These are phyloP conservation scores for Hymenoscyphus salicellus DNA, from an alignment of 2,329 filamentous ascomycete species.

Conservation along the genomic window DNA sequence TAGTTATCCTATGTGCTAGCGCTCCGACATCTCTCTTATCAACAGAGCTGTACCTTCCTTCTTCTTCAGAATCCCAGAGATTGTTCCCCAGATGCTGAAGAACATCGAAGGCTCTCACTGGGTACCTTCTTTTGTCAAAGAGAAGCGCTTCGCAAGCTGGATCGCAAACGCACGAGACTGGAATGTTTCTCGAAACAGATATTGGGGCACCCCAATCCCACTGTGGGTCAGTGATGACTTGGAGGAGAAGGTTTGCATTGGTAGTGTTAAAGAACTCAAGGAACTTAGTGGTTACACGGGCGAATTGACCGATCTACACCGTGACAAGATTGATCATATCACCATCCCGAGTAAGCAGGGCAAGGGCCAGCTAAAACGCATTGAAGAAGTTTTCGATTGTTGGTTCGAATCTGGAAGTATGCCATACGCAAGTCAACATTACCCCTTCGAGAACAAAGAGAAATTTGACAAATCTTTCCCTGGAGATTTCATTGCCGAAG, in stretches of 20 bases:
- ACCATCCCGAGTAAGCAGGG: constrained; percentile 89
- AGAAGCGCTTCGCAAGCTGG: constrained; percentile 88
- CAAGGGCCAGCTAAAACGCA: constrained; percentile 75
- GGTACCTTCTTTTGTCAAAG: constrained; percentile 88
- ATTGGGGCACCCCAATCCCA: constrained; percentile 92
- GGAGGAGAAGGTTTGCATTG: constrained; percentile 81
- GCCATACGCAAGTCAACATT: constrained; percentile 89
- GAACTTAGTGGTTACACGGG: constrained; percentile 82
- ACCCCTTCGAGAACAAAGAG: constrained; percentile 85
- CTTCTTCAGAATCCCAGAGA: constrained; percentile 85
- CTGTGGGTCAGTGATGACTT: constrained; percentile 89
- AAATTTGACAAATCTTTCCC: constrained; percentile 79
- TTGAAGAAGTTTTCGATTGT: constrained; percentile 91
- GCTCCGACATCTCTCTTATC: constrained; percentile 92
- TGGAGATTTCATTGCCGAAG: constrained; percentile 91
- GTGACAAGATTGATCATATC: constrained; percentile 89
- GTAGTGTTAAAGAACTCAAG: constrained; percentile 80
- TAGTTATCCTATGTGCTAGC: constrained; percentile 91
- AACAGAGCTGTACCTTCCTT: constrained; percentile 89
- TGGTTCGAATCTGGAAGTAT: constrained; percentile 97
- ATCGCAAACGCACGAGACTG: constrained; percentile 88
- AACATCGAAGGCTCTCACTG: constrained; percentile 88
- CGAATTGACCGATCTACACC: constrained; percentile 80
- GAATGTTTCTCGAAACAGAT: constrained; percentile 91
- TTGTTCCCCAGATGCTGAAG: constrained; percentile 83